Percentiles rank a stretch among this genome's conserved stretches.
Conservation (phyloP, 2,329 filamentous ascomycete species). For the Pseudogymnoascus sp. region DNA sequence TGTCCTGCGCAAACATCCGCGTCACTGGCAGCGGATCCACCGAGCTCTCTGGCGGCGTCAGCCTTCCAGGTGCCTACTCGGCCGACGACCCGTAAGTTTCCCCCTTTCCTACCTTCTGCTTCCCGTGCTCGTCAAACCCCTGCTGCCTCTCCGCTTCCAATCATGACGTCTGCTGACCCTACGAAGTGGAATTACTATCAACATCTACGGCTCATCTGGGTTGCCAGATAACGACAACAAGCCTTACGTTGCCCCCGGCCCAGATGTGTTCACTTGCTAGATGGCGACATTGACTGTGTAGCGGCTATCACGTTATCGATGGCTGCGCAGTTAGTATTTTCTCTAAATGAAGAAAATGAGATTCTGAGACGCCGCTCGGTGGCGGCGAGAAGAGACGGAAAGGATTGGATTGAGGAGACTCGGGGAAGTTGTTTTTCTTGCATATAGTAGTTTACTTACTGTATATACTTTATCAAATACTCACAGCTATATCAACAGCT, state of each 20-base stretch:
- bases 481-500: neutral
- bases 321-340: neutral
- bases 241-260: conserved; percentile 36
- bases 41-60: conserved; percentile 32
- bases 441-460: conserved; percentile 8
- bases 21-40: conserved; percentile 37
- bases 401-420: neutral
- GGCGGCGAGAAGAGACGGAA: neutral
- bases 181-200: conserved; percentile 28
- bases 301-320: neutral
- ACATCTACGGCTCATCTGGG: conserved; percentile 33
- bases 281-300: neutral
- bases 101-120: neutral
- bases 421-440: conserved; percentile 3
- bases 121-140: neutral
- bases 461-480: conserved; percentile 6
- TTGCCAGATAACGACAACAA: conserved; percentile 32
- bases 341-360: neutral
- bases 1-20: conserved; percentile 36
- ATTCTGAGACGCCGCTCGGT: neutral
- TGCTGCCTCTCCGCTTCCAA: neutral
- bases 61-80: conserved; percentile 41
- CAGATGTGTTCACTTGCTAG: conserved; percentile 29
- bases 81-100: conserved; percentile 38
- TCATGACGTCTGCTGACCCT: conserved; percentile 13